A percentile compares a stretch with the other conserved stretches of the same genome.
Conservation (phyloP, 306 rosid genomes). For the Vachellia pachyceras region DNA sequence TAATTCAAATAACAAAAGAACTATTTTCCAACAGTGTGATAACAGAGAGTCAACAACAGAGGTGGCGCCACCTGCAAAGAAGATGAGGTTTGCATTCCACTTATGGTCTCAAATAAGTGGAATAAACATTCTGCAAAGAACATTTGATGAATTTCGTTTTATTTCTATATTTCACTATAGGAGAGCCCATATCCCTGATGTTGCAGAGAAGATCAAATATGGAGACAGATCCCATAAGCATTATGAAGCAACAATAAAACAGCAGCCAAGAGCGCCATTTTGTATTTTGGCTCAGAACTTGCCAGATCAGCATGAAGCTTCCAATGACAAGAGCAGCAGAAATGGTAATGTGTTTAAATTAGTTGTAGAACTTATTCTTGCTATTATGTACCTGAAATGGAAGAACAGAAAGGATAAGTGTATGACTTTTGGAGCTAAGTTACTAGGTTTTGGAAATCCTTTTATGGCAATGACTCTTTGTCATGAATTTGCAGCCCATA, state of each 20-base stretch:
- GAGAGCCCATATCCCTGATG: conserved; percentile 62
- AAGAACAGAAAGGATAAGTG: conserved; percentile 28
- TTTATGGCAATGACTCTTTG: conserved; percentile 39
- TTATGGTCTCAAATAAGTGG: not conserved
- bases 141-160: conserved; percentile 34
- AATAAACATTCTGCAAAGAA: conserved; percentile 7
- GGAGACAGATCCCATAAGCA: conserved; percentile 61
- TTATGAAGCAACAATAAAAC: conserved; percentile 49
- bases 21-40: conserved; percentile 47
- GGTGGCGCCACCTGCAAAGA: conserved; percentile 50
- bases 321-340: conserved; percentile 43
- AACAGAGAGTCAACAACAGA: conserved; percentile 56
- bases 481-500: conserved; percentile 51
- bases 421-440: not conserved
- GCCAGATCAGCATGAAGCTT: conserved; percentile 49
- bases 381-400: conserved; percentile 32
- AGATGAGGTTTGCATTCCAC: conserved; percentile 63
- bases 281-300: conserved; percentile 65
- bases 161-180: conserved; percentile 47
- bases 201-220: conserved; percentile 49
- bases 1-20: conserved; percentile 66
- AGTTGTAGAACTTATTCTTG: conserved; percentile 34
- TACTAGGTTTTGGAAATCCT: conserved; percentile 32
- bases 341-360: conserved; percentile 52
- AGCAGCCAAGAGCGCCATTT: conserved; percentile 68